These are phyloP conservation scores for Plasmodium gonderi DNA, from an alignment of 169 alveolate genomes.

Conservation along the genomic window DNA sequence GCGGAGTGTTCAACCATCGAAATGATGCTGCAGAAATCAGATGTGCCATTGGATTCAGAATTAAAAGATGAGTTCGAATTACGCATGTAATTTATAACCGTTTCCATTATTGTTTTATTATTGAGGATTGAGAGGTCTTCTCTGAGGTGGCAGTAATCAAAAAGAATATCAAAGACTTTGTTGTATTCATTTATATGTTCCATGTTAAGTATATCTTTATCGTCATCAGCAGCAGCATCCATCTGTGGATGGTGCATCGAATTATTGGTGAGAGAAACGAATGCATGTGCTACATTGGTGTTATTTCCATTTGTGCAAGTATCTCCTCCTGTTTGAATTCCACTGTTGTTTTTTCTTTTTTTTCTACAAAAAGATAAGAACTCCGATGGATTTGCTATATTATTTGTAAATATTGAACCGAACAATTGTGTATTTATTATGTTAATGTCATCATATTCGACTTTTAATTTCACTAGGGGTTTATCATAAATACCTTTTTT, in stretches of 20 bases:
- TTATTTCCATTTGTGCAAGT: neutral
- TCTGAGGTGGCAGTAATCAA: slow-evolving; percentile 32
- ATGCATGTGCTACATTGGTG: too few species aligned
- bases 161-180: slow-evolving; percentile 64
- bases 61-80: slow-evolving; percentile 48
- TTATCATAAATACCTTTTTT: slow-evolving; percentile 57
- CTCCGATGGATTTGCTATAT: slow-evolving; percentile 86
- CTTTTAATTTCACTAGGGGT: slow-evolving; percentile 65
- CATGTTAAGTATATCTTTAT: slow-evolving; percentile 24
- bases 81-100: slow-evolving; percentile 31
- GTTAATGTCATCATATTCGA: slow-evolving; percentile 76
- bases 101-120: slow-evolving; percentile 39
- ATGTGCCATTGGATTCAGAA: slow-evolving; percentile 16
- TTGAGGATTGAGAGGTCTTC: slow-evolving; percentile 18
- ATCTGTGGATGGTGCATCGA: neutral
- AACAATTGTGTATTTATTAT: slow-evolving; percentile 84
- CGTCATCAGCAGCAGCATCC: neutral
- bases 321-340: neutral
- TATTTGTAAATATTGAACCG: slow-evolving; percentile 79
- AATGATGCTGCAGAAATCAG: slow-evolving; percentile 8
- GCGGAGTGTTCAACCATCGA: slow-evolving; percentile 15
- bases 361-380: slow-evolving; percentile 78
- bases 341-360: slow-evolving; percentile 9
- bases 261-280: too few species aligned
- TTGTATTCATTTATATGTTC: slow-evolving; percentile 60